Conservation (phyloP, 768 basidiomycete species). For the Podaxis sp. region DNA sequence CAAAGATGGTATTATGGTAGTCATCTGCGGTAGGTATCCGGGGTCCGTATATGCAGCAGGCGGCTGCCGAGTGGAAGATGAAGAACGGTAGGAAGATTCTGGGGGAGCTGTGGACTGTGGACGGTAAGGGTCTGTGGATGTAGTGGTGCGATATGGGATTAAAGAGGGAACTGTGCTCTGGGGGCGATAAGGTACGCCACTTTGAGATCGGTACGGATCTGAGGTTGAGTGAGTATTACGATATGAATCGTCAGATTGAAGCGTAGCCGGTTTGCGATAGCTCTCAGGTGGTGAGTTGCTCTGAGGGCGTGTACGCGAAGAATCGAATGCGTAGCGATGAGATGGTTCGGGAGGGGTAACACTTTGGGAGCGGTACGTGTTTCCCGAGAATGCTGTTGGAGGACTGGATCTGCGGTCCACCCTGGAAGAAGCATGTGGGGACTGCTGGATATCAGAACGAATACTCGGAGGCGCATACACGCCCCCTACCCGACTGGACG, state of each 20-base stretch:
- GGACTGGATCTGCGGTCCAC: constrained; percentile 1
- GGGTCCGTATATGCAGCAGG: background rate
- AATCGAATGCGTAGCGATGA: background rate
- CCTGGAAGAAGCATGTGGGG: background rate
- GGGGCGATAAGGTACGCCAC: constrained; percentile 1
- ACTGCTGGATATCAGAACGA: background rate
- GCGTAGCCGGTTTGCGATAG: background rate
- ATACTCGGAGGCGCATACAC: background rate
- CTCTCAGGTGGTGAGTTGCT: constrained; percentile 3
- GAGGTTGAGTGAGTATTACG: background rate
- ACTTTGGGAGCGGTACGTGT: background rate
- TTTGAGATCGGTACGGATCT: background rate
- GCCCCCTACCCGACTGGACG: background rate
- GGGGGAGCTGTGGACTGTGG: constrained; percentile 8
- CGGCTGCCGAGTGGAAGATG: background rate
- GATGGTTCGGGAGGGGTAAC: background rate
- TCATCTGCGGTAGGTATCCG: background rate
- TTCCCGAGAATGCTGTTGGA: background rate
- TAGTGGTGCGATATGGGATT: background rate
- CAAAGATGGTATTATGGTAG: background rate
- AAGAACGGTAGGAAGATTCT: constrained; percentile 4
- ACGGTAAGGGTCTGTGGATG: constrained; percentile 4
- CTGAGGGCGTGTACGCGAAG: background rate
- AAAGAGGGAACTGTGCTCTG: constrained; percentile 1
- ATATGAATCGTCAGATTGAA: background rate